phyloP scores from a whole-genome alignment of 257 asterid genomes.

The Thymus mandschuricus region DNA sequence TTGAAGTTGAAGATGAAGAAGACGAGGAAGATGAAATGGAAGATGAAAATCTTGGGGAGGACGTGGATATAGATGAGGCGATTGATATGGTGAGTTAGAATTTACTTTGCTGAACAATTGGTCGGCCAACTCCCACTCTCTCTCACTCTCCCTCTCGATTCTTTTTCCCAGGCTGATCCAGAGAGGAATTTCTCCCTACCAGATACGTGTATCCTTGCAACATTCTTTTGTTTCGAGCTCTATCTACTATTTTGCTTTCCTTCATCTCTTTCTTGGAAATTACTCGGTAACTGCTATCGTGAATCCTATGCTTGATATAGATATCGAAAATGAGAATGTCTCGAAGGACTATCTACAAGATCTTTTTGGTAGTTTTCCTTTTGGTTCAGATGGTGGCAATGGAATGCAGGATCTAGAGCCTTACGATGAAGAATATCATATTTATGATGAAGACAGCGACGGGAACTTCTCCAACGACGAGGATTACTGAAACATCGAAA shows the following conservation, averaged over 20 bases:
- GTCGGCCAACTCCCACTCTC: constrained; percentile 1
- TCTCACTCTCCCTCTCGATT: constrained; percentile 14
- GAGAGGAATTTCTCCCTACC: constrained; percentile 47
- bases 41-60: constrained; percentile 69
- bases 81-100: constrained; percentile 47
- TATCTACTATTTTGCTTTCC: neutral
- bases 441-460: constrained; percentile 72
- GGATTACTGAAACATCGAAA: constrained; percentile 38
- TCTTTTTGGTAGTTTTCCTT: constrained; percentile 83
- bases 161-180: constrained; percentile 52
- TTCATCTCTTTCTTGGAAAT: neutral
- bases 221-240: constrained; percentile 11
- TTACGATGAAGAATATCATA: constrained; percentile 66
- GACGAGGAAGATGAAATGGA: constrained; percentile 69
- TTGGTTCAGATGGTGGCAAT: constrained; percentile 43
- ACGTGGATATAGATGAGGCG: constrained; percentile 57
- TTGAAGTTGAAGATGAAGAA: constrained; percentile 60
- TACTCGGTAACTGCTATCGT: neutral
- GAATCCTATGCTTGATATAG: constrained; percentile 36
- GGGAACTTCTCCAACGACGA: constrained; percentile 60
- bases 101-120: constrained; percentile 5
- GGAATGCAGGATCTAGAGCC: constrained; percentile 46
- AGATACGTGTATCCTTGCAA: constrained; percentile 69
- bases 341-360: constrained; percentile 79
- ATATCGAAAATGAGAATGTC: constrained; percentile 61